Conservation (phyloP, 1,284 basidiomycete genomes). For the Sanguinoderma infundibulare region DNA sequence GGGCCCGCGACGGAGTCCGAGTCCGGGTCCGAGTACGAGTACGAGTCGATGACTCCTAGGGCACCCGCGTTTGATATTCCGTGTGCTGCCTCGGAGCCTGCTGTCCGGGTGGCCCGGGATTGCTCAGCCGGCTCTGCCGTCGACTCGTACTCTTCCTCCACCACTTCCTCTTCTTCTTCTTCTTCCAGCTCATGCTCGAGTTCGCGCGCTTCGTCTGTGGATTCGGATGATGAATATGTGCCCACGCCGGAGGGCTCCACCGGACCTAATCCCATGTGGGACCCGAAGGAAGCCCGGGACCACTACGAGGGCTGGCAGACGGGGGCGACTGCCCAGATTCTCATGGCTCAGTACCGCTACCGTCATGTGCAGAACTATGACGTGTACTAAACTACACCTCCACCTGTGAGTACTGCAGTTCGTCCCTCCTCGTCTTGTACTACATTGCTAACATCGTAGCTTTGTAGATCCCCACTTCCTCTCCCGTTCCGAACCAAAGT, state of each 20-base stretch:
- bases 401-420: too few species aligned
- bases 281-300: not conserved
- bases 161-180: not conserved
- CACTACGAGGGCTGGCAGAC: not conserved
- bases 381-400: not conserved
- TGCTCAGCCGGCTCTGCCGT: not conserved
- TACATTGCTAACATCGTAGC: too few species aligned
- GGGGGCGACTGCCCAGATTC: not conserved
- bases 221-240: not conserved
- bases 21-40: not conserved
- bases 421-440: too few species aligned
- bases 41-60: not conserved
- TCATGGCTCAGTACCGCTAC: not conserved
- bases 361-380: not conserved
- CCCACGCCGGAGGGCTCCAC: not conserved
- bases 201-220: not conserved
- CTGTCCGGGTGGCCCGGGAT: not conserved
- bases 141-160: not conserved
- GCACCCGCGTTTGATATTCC: not conserved
- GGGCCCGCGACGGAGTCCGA: slow-evolving; percentile 27
- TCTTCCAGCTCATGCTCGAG: not conserved
- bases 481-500: not conserved
- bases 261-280: not conserved
- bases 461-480: not conserved
- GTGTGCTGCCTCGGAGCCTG: not conserved